Base-by-base conservation (phyloP, 2,329 filamentous ascomycete species). In the Daldinia sp. region DNA sequence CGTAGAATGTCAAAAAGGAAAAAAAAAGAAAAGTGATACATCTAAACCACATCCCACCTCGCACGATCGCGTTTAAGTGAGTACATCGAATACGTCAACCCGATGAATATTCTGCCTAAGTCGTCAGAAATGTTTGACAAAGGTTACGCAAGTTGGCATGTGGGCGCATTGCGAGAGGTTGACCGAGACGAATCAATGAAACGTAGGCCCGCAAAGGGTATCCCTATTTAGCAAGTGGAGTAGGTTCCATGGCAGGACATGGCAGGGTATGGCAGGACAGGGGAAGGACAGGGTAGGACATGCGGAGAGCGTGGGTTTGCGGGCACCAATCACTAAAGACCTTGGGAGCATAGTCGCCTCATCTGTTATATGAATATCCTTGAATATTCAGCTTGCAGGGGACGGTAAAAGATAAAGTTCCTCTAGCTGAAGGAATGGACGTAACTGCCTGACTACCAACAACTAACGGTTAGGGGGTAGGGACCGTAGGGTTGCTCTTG, bases 21-120 rank as follows among this genome's bases (percentile, higher is more conserved):
- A 2, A 41, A 3, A 17, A 8, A 63, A 49, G 17, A 41, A 30
- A 43, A 43, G 17, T 47, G 37, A 55, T 51, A 47, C 21, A 50
- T 64, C 49, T 32, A 49, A 29, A 58, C 43, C 15, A 21, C 25
- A 27, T 47, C 30, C 39, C 23, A 30, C 50, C 29, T 52, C 23
- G 49, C 32, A 64, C 56, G 30, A 15, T n/a, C 35, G 45, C 54
- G 49, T 58, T 11, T n/a, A 53, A 29, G 37, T 15, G 27, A 41
- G 30, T 35, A 34, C 29, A 19, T 54, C 13, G 10, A 45, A 23
- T 45, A 45, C 39, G 45, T 49, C 43, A 17, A n/a, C n/a, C n/a
- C n/a, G n/a, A n/a, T n/a, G n/a, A n/a, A 50, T 49, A 66, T 66
- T 66, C 56, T 66, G 63, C 63, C 63, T 66, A 61, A 63, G 63